These are phyloP conservation scores for Boletus smithii DNA, from an alignment of 1,284 basidiomycete genomes.

Conservation along the genomic window DNA sequence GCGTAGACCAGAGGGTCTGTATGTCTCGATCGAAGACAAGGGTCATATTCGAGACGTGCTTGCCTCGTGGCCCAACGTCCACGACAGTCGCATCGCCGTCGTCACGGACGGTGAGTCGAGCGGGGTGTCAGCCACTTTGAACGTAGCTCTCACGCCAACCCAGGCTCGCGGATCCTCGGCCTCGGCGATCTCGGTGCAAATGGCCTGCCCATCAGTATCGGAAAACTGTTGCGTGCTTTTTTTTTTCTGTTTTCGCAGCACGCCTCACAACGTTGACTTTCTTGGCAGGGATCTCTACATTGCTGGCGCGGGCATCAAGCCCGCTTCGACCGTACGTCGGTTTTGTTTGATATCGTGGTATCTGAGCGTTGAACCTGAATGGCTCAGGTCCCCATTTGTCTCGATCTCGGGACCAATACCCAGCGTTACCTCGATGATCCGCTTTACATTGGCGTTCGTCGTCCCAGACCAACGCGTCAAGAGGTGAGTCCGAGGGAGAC, in stretches of 20 bases:
- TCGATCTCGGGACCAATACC: constrained; percentile 80
- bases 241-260: too few species aligned
- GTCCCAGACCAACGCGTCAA: constrained; percentile 50
- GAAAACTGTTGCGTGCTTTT: constrained; percentile 60
- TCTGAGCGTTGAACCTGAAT: background rate
- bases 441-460: constrained; percentile 74
- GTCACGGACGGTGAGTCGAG: constrained; percentile 66
- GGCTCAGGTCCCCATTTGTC: constrained; percentile 60
- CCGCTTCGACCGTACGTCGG: constrained; percentile 44
- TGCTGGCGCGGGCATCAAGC: constrained; percentile 63
- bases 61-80: constrained; percentile 53
- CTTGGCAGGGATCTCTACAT: constrained; percentile 75
- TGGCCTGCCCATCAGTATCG: constrained; percentile 76
- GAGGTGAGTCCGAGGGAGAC: constrained; percentile 35
- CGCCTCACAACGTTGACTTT: too few species aligned
- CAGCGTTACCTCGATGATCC: constrained; percentile 72
- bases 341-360: background rate
- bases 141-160: too few species aligned
- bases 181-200: constrained; percentile 77
- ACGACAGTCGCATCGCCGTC: constrained; percentile 62
- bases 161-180: constrained; percentile 76
- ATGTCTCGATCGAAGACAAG: constrained; percentile 71
- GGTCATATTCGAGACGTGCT: constrained; percentile 62
- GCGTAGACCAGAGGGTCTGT: constrained; percentile 67
- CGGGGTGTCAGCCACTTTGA: background rate